Base-by-base conservation (phyloP, 305 asterid genomes). In the Euphrasia arctica region DNA sequence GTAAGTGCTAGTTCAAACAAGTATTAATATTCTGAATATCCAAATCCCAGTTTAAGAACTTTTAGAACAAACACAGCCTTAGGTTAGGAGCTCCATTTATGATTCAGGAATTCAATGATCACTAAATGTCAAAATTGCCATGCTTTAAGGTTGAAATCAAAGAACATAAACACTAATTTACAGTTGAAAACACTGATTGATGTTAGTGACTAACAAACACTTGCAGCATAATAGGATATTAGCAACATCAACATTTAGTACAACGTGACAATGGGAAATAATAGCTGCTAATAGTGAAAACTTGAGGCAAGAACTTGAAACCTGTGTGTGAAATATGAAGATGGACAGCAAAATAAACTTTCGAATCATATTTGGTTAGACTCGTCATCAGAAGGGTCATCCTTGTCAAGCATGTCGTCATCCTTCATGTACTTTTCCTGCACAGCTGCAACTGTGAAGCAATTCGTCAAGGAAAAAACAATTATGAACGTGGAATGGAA, bases 401-500 rank as follows among this genome's bases (percentile, higher is more conserved):
- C 75, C 18, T 51, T 14, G 22, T 75, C 92, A 51, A 61, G 5
- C 61, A 64, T 72, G 36, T 81, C 96, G 0, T 82, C 95, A 25
- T 90, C 99, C 76, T 88, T 93, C 75, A 86, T 84, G 91, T 93
- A 86, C 77, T 88, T 93, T 90, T 93, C 99, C 80, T 93, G 99
- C 77, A 93, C 97, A 25, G 95, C 94, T 67, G 97, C 97, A 75
- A 88, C 95, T 79, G 97, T 93, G 79, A 77, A 64, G 61, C 47
- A 56, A 69, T 25, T 48, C 14, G 94, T 89, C 69, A 87, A 87
- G 95, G 81, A 58, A 74, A 13, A 76, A 68, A n/a, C 70, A 68
- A 58, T 59, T 39, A 43, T 18, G 62, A 18, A 52, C 6, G 15
- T 43, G 49, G 11, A 54, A 36, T 59, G 55, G 14, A 54, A 36